Evolutionary conservation across 306 rosid species (phyloP).

Genomic region (Acmispon strigosus): DNA sequence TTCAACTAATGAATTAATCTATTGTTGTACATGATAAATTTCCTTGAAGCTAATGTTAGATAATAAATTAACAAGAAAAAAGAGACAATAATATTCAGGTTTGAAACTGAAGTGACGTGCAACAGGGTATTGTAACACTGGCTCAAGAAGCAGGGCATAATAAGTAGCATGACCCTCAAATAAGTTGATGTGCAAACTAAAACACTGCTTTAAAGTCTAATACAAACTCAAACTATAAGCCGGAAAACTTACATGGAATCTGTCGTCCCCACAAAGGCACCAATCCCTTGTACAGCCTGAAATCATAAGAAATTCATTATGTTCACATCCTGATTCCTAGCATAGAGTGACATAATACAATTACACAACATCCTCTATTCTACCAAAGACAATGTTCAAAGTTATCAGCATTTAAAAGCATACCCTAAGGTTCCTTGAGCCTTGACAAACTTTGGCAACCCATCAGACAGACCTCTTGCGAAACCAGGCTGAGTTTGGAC

Average conservation of each 20-base stretch:
- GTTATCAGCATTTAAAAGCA: not conserved
- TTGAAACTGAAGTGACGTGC: not conserved
- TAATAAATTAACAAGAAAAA: not conserved
- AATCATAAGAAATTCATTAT: slow-evolving; percentile 14
- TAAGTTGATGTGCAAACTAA: not conserved
- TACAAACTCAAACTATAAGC: not conserved
- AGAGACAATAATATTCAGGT: not conserved
- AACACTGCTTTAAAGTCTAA: not conserved
- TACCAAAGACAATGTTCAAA: not conserved
- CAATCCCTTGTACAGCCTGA: slow-evolving; percentile 93
- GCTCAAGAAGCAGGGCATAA: not conserved
- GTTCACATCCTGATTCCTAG: not conserved
- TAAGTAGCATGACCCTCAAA: not conserved
- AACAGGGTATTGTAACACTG: not conserved
- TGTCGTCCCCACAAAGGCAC: slow-evolving; percentile 99
- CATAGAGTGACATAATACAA: not conserved
- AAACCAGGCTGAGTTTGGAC: slow-evolving; percentile 99
- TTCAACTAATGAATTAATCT: not conserved
- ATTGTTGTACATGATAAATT: not conserved
- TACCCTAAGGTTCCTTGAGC: slow-evolving; percentile 95
- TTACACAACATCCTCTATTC: not conserved
- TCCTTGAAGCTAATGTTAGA: not conserved
- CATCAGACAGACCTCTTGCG: slow-evolving; percentile 85
- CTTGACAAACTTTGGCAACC: slow-evolving; percentile 77
- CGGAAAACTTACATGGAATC: slow-evolving; percentile 79